These are phyloP conservation scores for Sinapis alba DNA, from an alignment of 441 rosid species.

Conservation along the genomic window DNA sequence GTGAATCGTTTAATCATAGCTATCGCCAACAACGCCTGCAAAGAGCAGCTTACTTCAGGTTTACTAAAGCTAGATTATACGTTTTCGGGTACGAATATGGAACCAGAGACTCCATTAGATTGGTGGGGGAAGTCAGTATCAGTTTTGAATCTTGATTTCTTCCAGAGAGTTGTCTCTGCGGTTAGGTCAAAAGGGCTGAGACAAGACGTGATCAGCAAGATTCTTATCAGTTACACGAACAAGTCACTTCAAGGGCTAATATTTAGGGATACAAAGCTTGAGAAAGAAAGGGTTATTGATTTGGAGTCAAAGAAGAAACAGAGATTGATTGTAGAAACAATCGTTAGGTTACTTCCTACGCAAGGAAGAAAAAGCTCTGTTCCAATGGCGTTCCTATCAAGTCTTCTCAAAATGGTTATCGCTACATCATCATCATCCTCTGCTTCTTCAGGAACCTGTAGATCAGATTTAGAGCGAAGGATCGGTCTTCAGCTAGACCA, in stretches of 20 bases:
- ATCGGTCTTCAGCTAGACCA: conserved; percentile 93
- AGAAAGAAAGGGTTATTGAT: conserved; percentile 63
- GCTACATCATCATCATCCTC: conserved; percentile 49
- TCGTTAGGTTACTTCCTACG: conserved; percentile 76
- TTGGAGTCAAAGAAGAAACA: conserved; percentile 76
- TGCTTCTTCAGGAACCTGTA: conserved; percentile 57
- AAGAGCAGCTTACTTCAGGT: conserved; percentile 94
- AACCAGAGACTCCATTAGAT: conserved; percentile 72
- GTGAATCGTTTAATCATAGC: conserved; percentile 66
- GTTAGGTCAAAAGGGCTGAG: conserved; percentile 89
- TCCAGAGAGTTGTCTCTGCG: conserved; percentile 78
- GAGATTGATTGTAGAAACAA: conserved; percentile 68
- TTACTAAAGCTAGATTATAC: conserved; percentile 80
- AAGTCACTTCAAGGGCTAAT: conserved; percentile 76
- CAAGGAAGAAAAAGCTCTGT: conserved; percentile 87
- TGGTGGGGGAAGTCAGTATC: conserved; percentile 97
- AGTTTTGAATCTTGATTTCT: conserved; percentile 72
- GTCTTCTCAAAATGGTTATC: conserved; percentile 76
- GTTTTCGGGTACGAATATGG: conserved; percentile 55
- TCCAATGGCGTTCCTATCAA: conserved; percentile 85
- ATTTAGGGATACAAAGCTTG: conserved; percentile 59
- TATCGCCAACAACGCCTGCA: conserved; percentile 87
- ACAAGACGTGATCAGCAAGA: conserved; percentile 95
- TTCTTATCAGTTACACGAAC: conserved; percentile 79
- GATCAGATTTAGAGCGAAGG: conserved; percentile 83